Base-by-base conservation (phyloP, 176 grass and related monocot species). In the Carex scoparia region DNA sequence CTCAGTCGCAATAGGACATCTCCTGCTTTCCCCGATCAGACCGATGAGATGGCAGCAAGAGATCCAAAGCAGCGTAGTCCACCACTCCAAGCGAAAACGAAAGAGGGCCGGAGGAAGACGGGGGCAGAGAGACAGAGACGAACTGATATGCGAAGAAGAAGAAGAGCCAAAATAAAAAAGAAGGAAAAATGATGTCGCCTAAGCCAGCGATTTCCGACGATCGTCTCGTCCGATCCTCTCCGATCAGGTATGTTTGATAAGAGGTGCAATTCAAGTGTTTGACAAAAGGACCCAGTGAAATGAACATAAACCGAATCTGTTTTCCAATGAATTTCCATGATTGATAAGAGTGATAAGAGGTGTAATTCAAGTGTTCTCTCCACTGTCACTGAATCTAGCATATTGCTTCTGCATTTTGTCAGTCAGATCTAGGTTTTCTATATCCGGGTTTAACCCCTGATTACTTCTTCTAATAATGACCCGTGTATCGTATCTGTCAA, bases 101-200 rank as follows among this genome's bases (percentile, higher is more conserved):
- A 56, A 40, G 10, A n/a, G 77, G 57, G 30, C 0, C 16, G 15
- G 75, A 32, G 48, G 7, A 59, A 79, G 75, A 59, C 53, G 31
- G 75, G 48, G 9, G 48, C 48, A 59, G 77, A 48, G 46, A 49
- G 48, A 51, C 1, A 85, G 82, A 75, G 68, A 85, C 57, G 55
- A 75, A 65, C 67, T 66, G 48, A 42, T 76, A 54, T 61, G 83
- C 67, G 18, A 61, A 74, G 54, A 51, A 51, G 69, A 72, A 78
- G 69, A 65, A 85, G 69, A 76, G 48, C 14, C 31, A 74, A 76
- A 85, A 18, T 4, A 61, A 76, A 85, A 85, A 44, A 40, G 7
- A 40, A 85, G 66, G 32, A 62, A 74, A 61, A 46, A 89, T 90
- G 88, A 87, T 90, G 88, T 87, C 88, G 15, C 88, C 88, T 32